Evolutionary conservation across 495 filamentous ascomycete species (phyloP), one percentile per base, ranked within the genome.

Genomic region (Hypoxylon trugodes): DNA sequence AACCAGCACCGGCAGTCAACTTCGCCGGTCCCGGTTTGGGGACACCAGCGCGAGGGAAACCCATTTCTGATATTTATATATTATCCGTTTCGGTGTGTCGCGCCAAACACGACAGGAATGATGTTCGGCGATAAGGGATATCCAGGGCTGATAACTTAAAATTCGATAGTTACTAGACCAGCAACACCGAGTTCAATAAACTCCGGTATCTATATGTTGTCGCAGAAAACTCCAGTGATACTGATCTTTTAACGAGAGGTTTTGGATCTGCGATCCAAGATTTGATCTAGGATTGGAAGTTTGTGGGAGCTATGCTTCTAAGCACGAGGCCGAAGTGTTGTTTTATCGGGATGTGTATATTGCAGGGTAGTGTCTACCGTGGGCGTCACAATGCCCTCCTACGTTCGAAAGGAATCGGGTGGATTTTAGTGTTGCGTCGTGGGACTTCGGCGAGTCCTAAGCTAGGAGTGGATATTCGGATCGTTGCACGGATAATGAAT

Each of bases 21-120:
- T 90, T 93, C 43, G 93, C 92, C 38, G 94, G 91, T 28, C 95
- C 94, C 37, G 95, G 93, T 73, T 92, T 90, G 21, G 94, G 93
- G 65, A 94, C 85, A 65, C 61, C 57, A 48, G 46, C 30, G 25
- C 68, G 68, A 22, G 60, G 35, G 32, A 64, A 50, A 48, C 53
- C 55, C 70, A 73, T 73, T 21, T 42, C 24, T 53, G 36, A 15
- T 22, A 19, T 19, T 56, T 36, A 18, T 37, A 12, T 51, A 15
- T 7, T 41, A n/a, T 40, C 1, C n/a, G 10, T 15, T 32, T 32
- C 33, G 40, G 41, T 24, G 7, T 18, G 12, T 37, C 16, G 48
- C 13, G 35, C 7, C 25, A 22, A 12, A 9, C 26, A 36, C 24
- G 13, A 18, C 26, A n/a, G 22, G 22, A 28, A 16, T 12, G 40